Conservation (phyloP, 441 rosid genomes). For the Capsella rubella region DNA sequence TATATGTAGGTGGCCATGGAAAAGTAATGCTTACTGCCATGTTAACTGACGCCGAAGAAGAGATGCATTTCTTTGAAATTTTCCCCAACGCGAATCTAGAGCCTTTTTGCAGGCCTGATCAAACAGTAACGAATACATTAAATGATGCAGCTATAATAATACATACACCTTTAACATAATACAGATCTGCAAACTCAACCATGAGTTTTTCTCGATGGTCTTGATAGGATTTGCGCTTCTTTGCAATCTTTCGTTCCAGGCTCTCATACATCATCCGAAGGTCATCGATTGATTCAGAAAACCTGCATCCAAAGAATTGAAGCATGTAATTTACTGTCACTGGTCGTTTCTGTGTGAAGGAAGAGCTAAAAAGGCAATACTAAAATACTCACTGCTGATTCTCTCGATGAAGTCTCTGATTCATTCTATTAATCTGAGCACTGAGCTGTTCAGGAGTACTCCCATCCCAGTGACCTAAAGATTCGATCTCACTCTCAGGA, state of each 20-base stretch:
- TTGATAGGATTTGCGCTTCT: slow-evolving; percentile 60
- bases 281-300: slow-evolving; percentile 91
- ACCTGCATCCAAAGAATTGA: slow-evolving; percentile 55
- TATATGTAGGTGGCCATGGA: slow-evolving; percentile 14
- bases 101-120: slow-evolving; percentile 64
- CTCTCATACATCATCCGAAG: slow-evolving; percentile 70
- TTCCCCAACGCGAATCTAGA: slow-evolving; percentile 58
- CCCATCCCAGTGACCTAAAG: slow-evolving; percentile 82
- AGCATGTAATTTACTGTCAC: slow-evolving; percentile 25
- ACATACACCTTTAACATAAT: slow-evolving; percentile 6
- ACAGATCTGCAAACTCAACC: slow-evolving; percentile 52
- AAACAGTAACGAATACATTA: slow-evolving; percentile 28
- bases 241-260: slow-evolving; percentile 70
- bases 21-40: slow-evolving; percentile 66
- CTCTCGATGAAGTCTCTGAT: slow-evolving; percentile 79
- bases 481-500: slow-evolving; percentile 87
- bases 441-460: slow-evolving; percentile 89
- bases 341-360: slow-evolving; percentile 13
- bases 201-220: slow-evolving; percentile 67
- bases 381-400: slow-evolving; percentile 65
- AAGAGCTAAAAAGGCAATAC: slow-evolving; percentile 24
- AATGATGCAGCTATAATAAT: slow-evolving; percentile 3
- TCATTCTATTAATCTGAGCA: slow-evolving; percentile 69
- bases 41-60: slow-evolving; percentile 69
- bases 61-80: slow-evolving; percentile 68